A percentile compares a stretch with the other conserved stretches of the same genome.
Evolutionary conservation across 305 asterid genomes (phyloP).

Genomic region (Fraxinus ornus): DNA sequence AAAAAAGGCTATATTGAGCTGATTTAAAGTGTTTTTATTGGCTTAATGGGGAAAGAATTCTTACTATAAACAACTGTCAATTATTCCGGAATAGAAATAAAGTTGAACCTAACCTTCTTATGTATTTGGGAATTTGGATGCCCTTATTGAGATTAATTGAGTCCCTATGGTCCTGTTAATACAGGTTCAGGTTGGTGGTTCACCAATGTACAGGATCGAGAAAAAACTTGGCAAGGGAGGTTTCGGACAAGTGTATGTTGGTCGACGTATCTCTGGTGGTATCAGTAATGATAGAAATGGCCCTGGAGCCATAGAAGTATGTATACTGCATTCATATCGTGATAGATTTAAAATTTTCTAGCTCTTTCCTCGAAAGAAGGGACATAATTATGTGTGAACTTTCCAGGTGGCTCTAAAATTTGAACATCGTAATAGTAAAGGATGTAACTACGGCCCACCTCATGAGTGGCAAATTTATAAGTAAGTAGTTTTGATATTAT

Average conservation of each 20-base stretch:
- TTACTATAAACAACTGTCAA: background rate
- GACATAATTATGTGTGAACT: constrained; percentile 20
- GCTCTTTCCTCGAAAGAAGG: constrained; percentile 9
- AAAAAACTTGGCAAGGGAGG: constrained; percentile 94
- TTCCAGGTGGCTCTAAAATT: constrained; percentile 83
- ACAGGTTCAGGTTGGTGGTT: constrained; percentile 90
- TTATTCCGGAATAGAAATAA: background rate
- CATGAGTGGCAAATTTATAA: constrained; percentile 86
- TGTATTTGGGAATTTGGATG: constrained; percentile 6
- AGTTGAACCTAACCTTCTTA: constrained; percentile 5
- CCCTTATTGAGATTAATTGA: constrained; percentile 6
- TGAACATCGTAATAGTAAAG: constrained; percentile 84
- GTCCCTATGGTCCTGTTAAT: constrained; percentile 6
- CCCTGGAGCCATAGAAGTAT: constrained; percentile 65
- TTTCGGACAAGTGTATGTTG: constrained; percentile 87
- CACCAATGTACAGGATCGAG: constrained; percentile 66
- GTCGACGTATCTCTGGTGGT: constrained; percentile 67
- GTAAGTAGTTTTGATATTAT: constrained; percentile 43
- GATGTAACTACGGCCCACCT: constrained; percentile 85
- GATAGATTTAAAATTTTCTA: constrained; percentile 9
- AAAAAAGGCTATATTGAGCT: background rate
- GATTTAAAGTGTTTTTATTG: background rate
- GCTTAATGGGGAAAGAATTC: background rate
- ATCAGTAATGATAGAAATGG: constrained; percentile 50
- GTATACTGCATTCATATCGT: constrained; percentile 7